Evolutionary conservation across 805 yeast genomes (phyloP), one percentile per base, ranked within the genome.

Genomic region (Lachancea sp.): DNA sequence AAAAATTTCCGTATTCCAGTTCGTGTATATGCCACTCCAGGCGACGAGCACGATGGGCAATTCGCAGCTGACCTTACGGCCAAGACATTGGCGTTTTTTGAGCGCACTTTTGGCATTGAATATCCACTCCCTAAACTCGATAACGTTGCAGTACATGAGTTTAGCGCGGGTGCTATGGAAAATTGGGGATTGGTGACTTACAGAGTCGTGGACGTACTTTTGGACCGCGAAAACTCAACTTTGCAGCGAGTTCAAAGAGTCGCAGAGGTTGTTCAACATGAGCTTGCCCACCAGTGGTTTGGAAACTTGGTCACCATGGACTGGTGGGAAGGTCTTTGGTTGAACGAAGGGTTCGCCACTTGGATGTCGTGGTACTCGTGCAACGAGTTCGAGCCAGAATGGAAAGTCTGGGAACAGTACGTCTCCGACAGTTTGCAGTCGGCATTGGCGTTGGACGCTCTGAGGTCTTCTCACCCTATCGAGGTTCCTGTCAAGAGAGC

Each of bases 311-410:
- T 85, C 49, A 85, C 95, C 44, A 85, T 85, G 95, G 90, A 85
- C 59, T 85, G 87, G 82, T 85, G 95, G 95, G 87, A 84, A 65
- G 91, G 87, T 53, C 74, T 85, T 58, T 85, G 93, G 91, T 75
- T 85, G 56, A 85, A 85, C 62, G 95, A 85, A 69, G 91, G 93
- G 38, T 86, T 85, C 56, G 95, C 95, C 40, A 85, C 95, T 44
- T 85, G 91, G 87, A 84, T 83, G 83, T 85, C 91, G 3, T 85
- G 91, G 89, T 82, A 78, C 60, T 83, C 90, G 9, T 81, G 87
- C 63, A 81, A 85, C 66, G 67, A 79, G 38, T 74, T 84, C 58
- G 79, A 77, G 65, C 93, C 93, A 25, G 88, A 84, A 51, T 85
- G 93, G 91, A 82, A 82, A 59, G 91, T 85, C 32, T 85, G 88